A percentile compares a stretch with the other conserved stretches of the same genome.
These are phyloP conservation scores for Citrus maxima DNA, from an alignment of 345 rosid species.

Conservation along the genomic window DNA sequence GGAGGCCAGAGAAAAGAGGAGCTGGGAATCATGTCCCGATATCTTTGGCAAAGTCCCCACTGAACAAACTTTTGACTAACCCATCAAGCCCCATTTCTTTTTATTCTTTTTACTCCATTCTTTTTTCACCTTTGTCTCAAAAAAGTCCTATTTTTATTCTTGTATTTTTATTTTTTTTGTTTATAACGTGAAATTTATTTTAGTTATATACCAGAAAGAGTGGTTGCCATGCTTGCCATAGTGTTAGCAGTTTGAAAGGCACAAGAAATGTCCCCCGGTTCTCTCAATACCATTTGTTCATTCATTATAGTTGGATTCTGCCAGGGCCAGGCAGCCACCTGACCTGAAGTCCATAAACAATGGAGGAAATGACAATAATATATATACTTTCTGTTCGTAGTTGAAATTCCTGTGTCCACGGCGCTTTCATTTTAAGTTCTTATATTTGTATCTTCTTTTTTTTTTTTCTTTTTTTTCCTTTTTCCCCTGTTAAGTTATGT, in stretches of 20 bases:
- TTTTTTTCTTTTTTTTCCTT: too few species aligned
- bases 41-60: conserved; percentile 74
- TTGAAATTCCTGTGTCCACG: background rate
- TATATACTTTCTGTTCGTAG: background rate
- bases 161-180: too few species aligned
- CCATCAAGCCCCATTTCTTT: background rate
- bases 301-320: background rate
- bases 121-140: background rate
- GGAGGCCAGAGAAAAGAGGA: conserved; percentile 68
- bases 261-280: background rate
- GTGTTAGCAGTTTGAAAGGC: background rate
- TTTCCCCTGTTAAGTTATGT: too few species aligned
- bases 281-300: background rate
- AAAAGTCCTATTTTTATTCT: background rate
- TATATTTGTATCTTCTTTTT: too few species aligned
- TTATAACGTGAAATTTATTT: background rate
- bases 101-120: background rate
- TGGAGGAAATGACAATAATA: background rate
- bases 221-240: background rate
- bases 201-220: background rate
- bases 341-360: background rate
- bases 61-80: conserved; percentile 41
- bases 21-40: conserved; percentile 85
- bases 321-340: background rate
- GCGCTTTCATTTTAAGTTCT: background rate